Conservation (phyloP, 768 basidiomycete species). For the Panus rudis region DNA sequence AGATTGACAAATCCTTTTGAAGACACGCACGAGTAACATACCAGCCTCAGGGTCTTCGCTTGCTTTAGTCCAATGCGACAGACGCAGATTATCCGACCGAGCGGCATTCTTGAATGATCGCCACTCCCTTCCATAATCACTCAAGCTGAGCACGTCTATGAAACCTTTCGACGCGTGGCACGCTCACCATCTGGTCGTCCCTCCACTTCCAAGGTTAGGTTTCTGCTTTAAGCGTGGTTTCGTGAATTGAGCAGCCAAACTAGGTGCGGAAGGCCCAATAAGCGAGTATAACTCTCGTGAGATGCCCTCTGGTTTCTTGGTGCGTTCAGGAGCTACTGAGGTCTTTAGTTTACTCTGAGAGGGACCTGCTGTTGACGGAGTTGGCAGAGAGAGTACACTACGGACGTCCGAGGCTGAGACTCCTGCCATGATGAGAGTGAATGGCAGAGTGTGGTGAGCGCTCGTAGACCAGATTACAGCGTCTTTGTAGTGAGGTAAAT, state of each 20-base stretch:
- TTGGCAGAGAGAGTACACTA: conserved; percentile 64
- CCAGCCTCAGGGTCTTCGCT: conserved; percentile 47
- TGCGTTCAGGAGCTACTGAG: conserved; percentile 24
- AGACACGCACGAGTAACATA: conserved; percentile 23
- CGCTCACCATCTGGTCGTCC: conserved; percentile 65
- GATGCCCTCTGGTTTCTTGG: conserved; percentile 82
- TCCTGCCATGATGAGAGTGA: conserved; percentile 38
- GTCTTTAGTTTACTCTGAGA: conserved; percentile 44
- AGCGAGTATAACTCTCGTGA: conserved; percentile 89
- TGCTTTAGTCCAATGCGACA: conserved; percentile 81
- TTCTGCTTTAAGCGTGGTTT: conserved; percentile 86
- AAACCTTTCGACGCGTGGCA: not conserved
- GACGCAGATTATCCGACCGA: conserved; percentile 58
- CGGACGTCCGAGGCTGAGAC: conserved; percentile 77
- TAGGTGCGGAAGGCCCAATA: conserved; percentile 90
- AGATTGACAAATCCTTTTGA: not conserved
- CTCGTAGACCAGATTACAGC: no score
- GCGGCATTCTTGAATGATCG: conserved; percentile 66
- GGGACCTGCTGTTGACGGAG: conserved; percentile 33
- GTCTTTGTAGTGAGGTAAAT: no score
- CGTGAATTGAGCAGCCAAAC: conserved; percentile 69
- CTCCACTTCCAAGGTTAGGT: conserved; percentile 60
- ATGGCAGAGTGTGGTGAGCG: no score
- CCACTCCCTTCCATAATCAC: conserved; percentile 58
- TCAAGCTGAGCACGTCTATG: not conserved